Base-by-base conservation (phyloP, 331 rosid genomes). In the Erythrophleum ivorense region DNA sequence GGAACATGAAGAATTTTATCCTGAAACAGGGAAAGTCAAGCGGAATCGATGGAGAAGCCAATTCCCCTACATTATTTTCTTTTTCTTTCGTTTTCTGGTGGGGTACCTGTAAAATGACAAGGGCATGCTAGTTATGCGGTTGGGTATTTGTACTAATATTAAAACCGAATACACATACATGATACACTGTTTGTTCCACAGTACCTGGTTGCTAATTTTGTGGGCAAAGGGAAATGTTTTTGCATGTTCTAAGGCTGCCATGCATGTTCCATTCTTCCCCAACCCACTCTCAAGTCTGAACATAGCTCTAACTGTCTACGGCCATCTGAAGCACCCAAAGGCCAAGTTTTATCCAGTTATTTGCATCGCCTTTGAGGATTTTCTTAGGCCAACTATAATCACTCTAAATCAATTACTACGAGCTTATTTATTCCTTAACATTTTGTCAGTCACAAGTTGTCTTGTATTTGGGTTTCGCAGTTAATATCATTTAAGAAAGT, bases 221-320 rank as follows among this genome's bases (percentile, higher is more conserved):
- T 65, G 76, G 86, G 85, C 88, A 82, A 66, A 82, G 81, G 82
- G 71, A 75, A 77, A 76, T 84, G 83, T 82, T 64, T 59, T 33
- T 85, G 88, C 91, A 86, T 84, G 91, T 90, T 87, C 46, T 43
- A 54, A 64, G 81, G 85, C 73, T 86, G 83, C 50, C 86, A 86
- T 88, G 91, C 91, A 91, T 87, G 96, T 87, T 85, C 81, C 89
- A 82, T 49, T 83, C 87, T 80, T 78, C 68, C 87, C 85, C 93
- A 84, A 74, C 89, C 87, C 85, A 74, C 86, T 88, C 86, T 85
- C 88, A 84, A 88, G 59, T 69, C 88, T 82, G 5, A 72, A 60
- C 74, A 79, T 82, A 73, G 62, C 79, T 50, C 77, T 31, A 21
- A 3, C 14, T 82, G 88, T 86, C 88, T 69, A 14, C 43, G 29